Conservation (phyloP, 768 basidiomycete genomes). For the Amanita muscaria region DNA sequence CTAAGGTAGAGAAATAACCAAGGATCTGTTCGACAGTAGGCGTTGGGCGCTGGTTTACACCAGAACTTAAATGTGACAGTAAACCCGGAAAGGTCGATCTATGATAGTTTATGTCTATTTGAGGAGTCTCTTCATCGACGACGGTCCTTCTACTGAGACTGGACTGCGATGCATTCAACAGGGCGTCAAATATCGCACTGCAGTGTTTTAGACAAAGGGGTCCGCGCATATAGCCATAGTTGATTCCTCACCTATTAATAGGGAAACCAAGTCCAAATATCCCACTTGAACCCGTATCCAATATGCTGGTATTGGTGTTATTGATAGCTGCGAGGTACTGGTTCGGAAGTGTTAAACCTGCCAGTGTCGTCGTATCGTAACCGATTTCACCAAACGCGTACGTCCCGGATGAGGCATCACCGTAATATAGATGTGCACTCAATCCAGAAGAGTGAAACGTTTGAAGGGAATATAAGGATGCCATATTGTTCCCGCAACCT, state of each 20-base stretch:
- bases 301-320: slow-evolving; percentile 56
- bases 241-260: slow-evolving; percentile 48
- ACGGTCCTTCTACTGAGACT: not conserved
- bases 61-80: no score
- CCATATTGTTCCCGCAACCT: slow-evolving; percentile 25
- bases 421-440: slow-evolving; percentile 48
- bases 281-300: slow-evolving; percentile 48
- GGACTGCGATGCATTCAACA: not conserved
- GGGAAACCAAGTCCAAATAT: slow-evolving; percentile 76
- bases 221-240: slow-evolving; percentile 1
- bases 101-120: slow-evolving; percentile 8
- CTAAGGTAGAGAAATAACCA: slow-evolving; percentile 29
- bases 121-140: no score
- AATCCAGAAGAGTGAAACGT: slow-evolving; percentile 39
- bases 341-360: slow-evolving; percentile 36
- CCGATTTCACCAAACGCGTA: slow-evolving; percentile 60
- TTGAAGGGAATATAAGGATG: slow-evolving; percentile 43
- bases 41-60: slow-evolving; percentile 1
- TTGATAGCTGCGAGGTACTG: slow-evolving; percentile 64
- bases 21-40: slow-evolving; percentile 19
- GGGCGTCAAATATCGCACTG: not conserved
- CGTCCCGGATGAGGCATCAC: slow-evolving; percentile 65
- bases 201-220: not conserved
- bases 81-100: no score
- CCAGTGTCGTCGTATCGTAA: slow-evolving; percentile 45